phyloP scores from a whole-genome alignment of 345 rosid species.

The Salix brachista region DNA sequence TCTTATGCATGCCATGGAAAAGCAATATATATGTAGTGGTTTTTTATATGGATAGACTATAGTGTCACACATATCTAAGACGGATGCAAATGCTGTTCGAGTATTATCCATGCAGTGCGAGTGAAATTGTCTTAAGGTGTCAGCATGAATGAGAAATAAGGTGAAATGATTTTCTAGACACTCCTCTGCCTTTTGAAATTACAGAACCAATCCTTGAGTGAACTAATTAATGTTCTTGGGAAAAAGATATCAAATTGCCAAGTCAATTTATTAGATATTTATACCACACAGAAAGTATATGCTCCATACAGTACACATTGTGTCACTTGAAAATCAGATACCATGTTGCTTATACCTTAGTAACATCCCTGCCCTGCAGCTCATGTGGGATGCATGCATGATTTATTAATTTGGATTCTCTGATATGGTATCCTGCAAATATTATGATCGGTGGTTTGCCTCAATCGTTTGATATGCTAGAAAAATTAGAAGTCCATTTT shows the following conservation, averaged over 20 bases:
- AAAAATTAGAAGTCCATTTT: neutral
- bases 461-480: neutral
- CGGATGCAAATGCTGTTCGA: neutral
- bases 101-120: neutral
- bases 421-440: neutral
- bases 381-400: neutral
- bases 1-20: neutral
- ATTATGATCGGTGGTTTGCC: neutral
- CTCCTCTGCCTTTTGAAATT: neutral
- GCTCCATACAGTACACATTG: neutral
- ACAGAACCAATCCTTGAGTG: neutral
- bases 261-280: neutral
- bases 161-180: neutral
- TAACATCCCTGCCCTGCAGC: neutral
- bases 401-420: neutral
- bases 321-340: neutral
- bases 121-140: neutral
- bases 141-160: neutral
- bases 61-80: neutral
- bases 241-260: neutral
- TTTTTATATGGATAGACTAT: neutral
- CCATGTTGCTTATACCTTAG: neutral
- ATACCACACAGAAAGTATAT: neutral
- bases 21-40: neutral
- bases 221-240: neutral